A percentile compares a stretch with the other conserved stretches of the same genome.
phyloP scores from a whole-genome alignment of 2,329 filamentous ascomycete species.

The Cladosporium cucumerinum region DNA sequence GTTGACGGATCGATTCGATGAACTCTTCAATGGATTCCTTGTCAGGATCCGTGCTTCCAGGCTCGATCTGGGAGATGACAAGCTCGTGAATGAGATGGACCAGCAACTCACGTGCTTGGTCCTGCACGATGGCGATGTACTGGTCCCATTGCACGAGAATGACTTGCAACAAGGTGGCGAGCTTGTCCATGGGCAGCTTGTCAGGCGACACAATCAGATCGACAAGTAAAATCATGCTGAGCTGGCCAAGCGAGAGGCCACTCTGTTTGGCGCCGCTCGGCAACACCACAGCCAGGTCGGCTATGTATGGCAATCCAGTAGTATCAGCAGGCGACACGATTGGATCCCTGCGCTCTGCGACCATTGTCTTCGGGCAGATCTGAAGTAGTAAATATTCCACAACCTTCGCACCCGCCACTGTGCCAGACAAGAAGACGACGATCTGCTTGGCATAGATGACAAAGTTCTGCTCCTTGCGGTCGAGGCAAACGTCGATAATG shows the following conservation, averaged over 20 bases:
- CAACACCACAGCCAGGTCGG: constrained; percentile 73
- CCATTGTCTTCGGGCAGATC: constrained; percentile 94
- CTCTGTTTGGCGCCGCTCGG: constrained; percentile 82
- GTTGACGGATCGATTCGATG: constrained; percentile 79
- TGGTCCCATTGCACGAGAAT: constrained; percentile 96
- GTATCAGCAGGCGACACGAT: constrained; percentile 70
- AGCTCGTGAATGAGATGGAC: constrained; percentile 96
- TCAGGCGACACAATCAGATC: constrained; percentile 94
- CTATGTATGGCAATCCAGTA: constrained; percentile 77
- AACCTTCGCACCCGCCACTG: constrained; percentile 78
- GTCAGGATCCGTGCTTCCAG: constrained; percentile 63
- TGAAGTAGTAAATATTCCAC: constrained; percentile 91
- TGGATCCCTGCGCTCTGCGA: constrained; percentile 75
- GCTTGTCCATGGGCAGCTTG: constrained; percentile 70
- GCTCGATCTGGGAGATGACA: constrained; percentile 74
- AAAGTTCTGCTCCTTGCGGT: constrained; percentile 94
- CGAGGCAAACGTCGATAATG: constrained; percentile 88
- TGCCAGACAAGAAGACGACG: constrained; percentile 91
- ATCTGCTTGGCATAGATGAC: constrained; percentile 98
- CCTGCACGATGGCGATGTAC: constrained; percentile 90
- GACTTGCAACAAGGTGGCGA: constrained; percentile 84
- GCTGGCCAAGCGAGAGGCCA: constrained; percentile 86
- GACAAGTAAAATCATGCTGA: constrained; percentile 89
- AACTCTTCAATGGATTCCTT: constrained; percentile 80
- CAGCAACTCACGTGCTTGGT: constrained; percentile 95